Conservation (phyloP, 108 stramenopile genomes). For the Skeletonema menzelii region DNA sequence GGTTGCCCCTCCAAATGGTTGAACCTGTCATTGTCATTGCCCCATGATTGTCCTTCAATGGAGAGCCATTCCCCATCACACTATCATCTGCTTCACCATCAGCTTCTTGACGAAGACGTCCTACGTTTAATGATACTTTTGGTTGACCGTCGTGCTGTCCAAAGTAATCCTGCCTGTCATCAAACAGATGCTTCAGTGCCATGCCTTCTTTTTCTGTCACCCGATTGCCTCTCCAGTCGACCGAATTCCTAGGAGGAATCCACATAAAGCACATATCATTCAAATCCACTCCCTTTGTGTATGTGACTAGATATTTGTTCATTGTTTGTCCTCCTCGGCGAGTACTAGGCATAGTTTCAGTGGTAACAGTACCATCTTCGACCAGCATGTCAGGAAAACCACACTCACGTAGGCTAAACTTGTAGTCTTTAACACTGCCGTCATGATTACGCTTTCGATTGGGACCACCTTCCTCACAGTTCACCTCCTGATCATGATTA, state of each 20-base stretch:
- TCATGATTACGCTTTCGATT: no score
- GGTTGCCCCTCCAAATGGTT: background rate
- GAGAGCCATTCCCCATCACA: no score
- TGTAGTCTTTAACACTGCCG: no score
- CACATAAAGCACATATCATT: background rate
- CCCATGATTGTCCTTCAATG: no score
- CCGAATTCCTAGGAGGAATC: background rate
- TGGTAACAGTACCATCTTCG: no score
- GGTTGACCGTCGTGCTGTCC: background rate
- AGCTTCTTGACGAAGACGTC: background rate
- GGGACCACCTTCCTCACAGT: no score
- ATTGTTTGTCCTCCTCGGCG: no score
- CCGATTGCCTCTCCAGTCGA: background rate
- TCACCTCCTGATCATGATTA: no score
- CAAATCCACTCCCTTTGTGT: background rate
- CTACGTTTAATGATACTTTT: background rate
- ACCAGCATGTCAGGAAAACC: no score
- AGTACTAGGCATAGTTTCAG: no score
- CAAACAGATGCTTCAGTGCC: background rate
- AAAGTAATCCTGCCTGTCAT: background rate
- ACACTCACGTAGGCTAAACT: no score
- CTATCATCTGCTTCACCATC: background rate
- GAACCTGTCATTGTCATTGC: background rate
- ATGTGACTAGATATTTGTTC: no score
- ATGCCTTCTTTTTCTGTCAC: background rate